Evolutionary conservation across 2,329 filamentous ascomycete species (phyloP).

Genomic region (Cordyceps javanica): DNA sequence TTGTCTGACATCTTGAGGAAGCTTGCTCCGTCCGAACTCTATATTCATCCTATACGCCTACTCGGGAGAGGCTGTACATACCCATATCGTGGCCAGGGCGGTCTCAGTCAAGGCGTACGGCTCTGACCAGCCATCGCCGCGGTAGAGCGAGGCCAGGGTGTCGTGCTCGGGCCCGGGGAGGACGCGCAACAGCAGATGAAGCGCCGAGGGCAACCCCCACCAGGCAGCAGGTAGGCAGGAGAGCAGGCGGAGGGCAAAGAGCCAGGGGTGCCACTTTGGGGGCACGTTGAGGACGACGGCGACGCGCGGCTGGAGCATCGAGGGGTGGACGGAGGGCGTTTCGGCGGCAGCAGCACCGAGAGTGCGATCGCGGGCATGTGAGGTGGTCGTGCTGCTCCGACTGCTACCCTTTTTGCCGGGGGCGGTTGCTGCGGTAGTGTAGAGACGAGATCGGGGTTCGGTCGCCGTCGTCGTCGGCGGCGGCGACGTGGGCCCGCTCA

Average conservation of each 20-base stretch:
- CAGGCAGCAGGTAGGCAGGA: slow-evolving; percentile 64
- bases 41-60: too few species aligned
- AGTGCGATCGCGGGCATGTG: too few species aligned
- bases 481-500: neutral
- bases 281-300: slow-evolving; percentile 72
- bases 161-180: slow-evolving; percentile 33
- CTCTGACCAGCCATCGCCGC: slow-evolving; percentile 14
- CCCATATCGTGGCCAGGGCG: slow-evolving; percentile 67
- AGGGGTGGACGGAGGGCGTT: slow-evolving; percentile 15
- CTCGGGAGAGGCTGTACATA: slow-evolving; percentile 36
- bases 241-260: slow-evolving; percentile 66
- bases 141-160: slow-evolving; percentile 18
- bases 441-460: neutral
- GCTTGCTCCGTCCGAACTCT: neutral
- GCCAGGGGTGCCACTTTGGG: slow-evolving; percentile 63
- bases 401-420: neutral
- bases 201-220: slow-evolving; percentile 64
- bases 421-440: neutral
- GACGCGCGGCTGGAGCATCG: slow-evolving; percentile 66
- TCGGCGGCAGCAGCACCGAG: neutral
- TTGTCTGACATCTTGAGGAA: neutral
- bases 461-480: neutral
- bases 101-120: slow-evolving; percentile 56
- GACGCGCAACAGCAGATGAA: slow-evolving; percentile 62
- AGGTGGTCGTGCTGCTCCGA: neutral